Evolutionary conservation across 805 yeast species (phyloP), one percentile per base, ranked within the genome.

Genomic region (Ogataea zsoltii): DNA sequence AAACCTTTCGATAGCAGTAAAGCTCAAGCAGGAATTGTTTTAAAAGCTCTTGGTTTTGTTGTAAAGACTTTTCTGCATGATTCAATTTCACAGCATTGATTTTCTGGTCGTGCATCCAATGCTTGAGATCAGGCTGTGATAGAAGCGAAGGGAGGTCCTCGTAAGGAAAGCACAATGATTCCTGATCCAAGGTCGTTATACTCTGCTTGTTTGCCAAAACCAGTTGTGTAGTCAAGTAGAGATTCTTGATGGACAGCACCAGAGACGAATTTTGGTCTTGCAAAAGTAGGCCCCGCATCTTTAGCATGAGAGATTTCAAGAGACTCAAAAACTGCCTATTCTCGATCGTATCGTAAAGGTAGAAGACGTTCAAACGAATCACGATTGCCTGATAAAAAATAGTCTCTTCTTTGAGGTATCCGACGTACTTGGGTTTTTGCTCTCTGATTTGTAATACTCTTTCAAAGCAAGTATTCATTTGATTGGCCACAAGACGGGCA

Each of bases 321-420:
- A 57, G 13, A 4, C 42, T 33, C 25, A 56, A 38, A 48, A 59
- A 56, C 29, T 40, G 48, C 42, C 42, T 46, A 37, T 60, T 60
- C 34, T 60, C 65, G n/a, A 40, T 31, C 1, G 45, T 44, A 19
- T 48, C 48, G 37, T 49, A 60, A 1, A 51, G 33, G 38, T 50
- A 59, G 30, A 55, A 55, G 7, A 51, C 33, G 26, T 56, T 57
- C 15, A 52, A 26, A 29, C 65, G 49, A n/a, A 53, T 54, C 7
- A 55, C 44, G 10, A 60, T 18, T 17, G 54, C 13, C 26, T 56
- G 50, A 33, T 51, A 54, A 26, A 50, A 54, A 4, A 54, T 33
- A 7, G 37, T 21, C 13, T 41, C 36, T 16, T 48, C 41, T n/a
- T 40, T 35, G 17, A 53, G 37, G 17, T 26, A 39, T 16, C 34